Conservation (phyloP, 2,329 filamentous ascomycete genomes). For the Blumeria graminis region DNA sequence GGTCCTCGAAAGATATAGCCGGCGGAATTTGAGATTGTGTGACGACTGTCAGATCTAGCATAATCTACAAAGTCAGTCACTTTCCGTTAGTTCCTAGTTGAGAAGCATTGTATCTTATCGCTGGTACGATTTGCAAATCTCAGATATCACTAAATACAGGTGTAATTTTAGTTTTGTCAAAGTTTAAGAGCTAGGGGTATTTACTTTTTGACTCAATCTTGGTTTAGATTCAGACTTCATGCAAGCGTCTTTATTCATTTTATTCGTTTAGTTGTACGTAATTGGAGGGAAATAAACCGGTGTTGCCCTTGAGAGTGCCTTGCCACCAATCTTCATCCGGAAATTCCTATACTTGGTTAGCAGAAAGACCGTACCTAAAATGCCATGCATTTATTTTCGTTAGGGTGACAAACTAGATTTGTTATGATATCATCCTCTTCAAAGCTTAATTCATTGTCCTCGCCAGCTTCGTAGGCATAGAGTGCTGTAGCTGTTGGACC, state of each 20-base stretch:
- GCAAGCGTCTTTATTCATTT: neutral
- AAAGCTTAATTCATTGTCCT: constrained; percentile 76
- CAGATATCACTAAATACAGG: too few species aligned
- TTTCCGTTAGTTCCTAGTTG: too few species aligned
- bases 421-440: constrained; percentile 68
- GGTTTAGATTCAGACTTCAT: too few species aligned
- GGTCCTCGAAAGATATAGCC: too few species aligned
- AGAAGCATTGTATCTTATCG: too few species aligned
- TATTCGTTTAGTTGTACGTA: constrained; percentile 31
- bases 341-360: constrained; percentile 3
- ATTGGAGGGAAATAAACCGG: constrained; percentile 63
- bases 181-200: too few species aligned
- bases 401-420: constrained; percentile 35
- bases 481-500: constrained; percentile 55
- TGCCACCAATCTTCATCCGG: constrained; percentile 65
- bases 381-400: neutral
- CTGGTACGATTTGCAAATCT: too few species aligned
- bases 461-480: constrained; percentile 91
- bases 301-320: constrained; percentile 55
- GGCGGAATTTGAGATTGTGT: too few species aligned
- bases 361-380: neutral
- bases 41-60: too few species aligned
- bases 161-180: too few species aligned
- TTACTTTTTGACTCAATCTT: too few species aligned
- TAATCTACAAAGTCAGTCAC: too few species aligned